Base-by-base conservation (phyloP, 2,329 filamentous ascomycete genomes). In the Claviceps sp. region DNA sequence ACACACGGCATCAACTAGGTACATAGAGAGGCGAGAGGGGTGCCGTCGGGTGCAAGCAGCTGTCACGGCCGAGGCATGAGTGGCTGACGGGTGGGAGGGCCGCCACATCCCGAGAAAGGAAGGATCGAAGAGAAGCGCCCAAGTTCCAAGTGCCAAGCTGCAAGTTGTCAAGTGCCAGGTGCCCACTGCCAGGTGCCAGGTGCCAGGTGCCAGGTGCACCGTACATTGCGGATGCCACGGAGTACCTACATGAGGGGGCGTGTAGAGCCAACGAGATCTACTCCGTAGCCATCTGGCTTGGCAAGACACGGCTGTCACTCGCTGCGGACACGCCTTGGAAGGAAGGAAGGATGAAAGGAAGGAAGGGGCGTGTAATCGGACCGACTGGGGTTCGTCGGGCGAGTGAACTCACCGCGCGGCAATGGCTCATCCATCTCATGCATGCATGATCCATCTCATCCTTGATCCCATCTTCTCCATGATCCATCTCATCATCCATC, bases 351-450 rank as follows among this genome's bases (percentile, higher is more conserved):
- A 14, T n/a, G n/a, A 8, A 37, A 23, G 22, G 22, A 20, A 17
- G 46, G 17, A 47, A 29, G 20, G 14, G 13, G 47, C 20, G 47
- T 47, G 45, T 13, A 45, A 45, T 51, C 45, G 45, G 50, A 39
- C 50, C 50, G 39, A 51, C 50, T 45, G 45, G 50, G 39, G 50
- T 44, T 17, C 34, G 22, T 29, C 45, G 17, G 26, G 38, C 16
- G 34, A 40, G 36, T 9, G 20, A 40, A 49, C 40, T 22, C 20
- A 17, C 40, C 34, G 26, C n/a, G 22, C 47, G 36, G 29, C 47
- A 39, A 34, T 34, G 29, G 29, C 6, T 42, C 39, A 17, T 23
- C 48, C 39, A 29, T 17, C 29, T 34, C 29, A 34, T 34, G 29
- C 47, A 50, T 37, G 6, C 22, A 16, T 23, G n/a, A 14, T 26